phyloP scores from a whole-genome alignment of 2,329 filamentous ascomycete genomes.

The Elsinoe fawcettii region DNA sequence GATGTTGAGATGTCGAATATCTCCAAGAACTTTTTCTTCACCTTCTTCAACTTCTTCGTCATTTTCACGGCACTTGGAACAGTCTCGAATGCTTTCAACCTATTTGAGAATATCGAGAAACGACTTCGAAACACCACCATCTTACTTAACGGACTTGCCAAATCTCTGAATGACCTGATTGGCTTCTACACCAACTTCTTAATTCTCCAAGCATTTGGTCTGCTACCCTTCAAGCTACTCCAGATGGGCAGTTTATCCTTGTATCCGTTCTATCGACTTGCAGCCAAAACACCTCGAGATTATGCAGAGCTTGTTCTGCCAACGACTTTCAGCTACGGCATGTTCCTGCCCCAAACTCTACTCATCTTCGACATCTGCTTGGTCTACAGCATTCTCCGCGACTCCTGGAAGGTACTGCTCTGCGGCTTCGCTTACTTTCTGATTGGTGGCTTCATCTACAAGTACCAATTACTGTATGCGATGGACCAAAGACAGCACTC shows the following conservation, averaged over 20 bases:
- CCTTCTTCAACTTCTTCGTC: slow-evolving; percentile 97
- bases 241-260: slow-evolving; percentile 80
- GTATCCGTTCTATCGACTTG: slow-evolving; percentile 71
- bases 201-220: slow-evolving; percentile 83
- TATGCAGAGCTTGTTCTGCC: slow-evolving; percentile 74
- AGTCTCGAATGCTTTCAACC: slow-evolving; percentile 62
- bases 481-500: slow-evolving; percentile 97
- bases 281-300: slow-evolving; percentile 82
- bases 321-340: slow-evolving; percentile 87
- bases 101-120: slow-evolving; percentile 58
- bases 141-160: slow-evolving; percentile 67
- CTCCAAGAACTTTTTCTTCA: slow-evolving; percentile 99
- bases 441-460: slow-evolving; percentile 83
- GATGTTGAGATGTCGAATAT: slow-evolving; percentile 92
- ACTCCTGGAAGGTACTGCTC: slow-evolving; percentile 72
- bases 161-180: slow-evolving; percentile 64
- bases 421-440: slow-evolving; percentile 77
- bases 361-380: slow-evolving; percentile 92
- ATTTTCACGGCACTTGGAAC: slow-evolving; percentile 86
- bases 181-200: slow-evolving; percentile 92
- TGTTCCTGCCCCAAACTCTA: slow-evolving; percentile 86
- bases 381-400: slow-evolving; percentile 80
- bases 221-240: slow-evolving; percentile 85
- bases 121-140: slow-evolving; percentile 70
- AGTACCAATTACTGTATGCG: slow-evolving; percentile 94